Evolutionary conservation across 202 grass and related monocot genomes (phyloP).

Genomic region (Alloteropsis angusta): DNA sequence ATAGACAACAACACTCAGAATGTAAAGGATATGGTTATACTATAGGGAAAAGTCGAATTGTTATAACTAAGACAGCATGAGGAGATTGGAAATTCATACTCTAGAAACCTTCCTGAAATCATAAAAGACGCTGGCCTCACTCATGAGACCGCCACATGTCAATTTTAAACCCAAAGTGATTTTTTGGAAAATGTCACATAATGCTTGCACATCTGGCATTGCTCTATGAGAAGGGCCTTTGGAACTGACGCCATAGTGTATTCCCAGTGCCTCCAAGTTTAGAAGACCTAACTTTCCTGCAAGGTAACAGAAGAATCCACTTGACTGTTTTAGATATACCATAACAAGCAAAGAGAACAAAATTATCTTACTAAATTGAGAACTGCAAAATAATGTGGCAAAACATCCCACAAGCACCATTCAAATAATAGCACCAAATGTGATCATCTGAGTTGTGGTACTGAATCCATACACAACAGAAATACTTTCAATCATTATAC

Average conservation of each 20-base stretch:
- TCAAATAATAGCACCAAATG: not conserved
- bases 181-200: slow-evolving; percentile 46
- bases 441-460: not conserved
- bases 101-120: slow-evolving; percentile 24
- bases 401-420: not conserved
- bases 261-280: slow-evolving; percentile 26
- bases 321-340: not conserved
- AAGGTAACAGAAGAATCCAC: slow-evolving; percentile 14
- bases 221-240: slow-evolving; percentile 40
- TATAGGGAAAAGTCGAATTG: slow-evolving; percentile 12
- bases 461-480: slow-evolving; percentile 8
- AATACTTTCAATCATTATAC: not conserved
- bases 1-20: not conserved
- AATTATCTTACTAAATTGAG: not conserved
- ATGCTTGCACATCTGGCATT: slow-evolving; percentile 54
- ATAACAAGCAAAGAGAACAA: not conserved
- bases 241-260: slow-evolving; percentile 24
- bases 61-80: not conserved
- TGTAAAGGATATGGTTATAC: not conserved
- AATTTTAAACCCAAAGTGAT: slow-evolving; percentile 50
- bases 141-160: slow-evolving; percentile 28
- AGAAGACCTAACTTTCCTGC: slow-evolving; percentile 26
- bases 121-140: slow-evolving; percentile 20
- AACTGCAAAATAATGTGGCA: not conserved
- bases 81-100: not conserved